Evolutionary conservation across 2,329 filamentous ascomycete genomes (phyloP), one percentile per base, ranked within the genome.

Genomic region (Parascedosporium putredinis): DNA sequence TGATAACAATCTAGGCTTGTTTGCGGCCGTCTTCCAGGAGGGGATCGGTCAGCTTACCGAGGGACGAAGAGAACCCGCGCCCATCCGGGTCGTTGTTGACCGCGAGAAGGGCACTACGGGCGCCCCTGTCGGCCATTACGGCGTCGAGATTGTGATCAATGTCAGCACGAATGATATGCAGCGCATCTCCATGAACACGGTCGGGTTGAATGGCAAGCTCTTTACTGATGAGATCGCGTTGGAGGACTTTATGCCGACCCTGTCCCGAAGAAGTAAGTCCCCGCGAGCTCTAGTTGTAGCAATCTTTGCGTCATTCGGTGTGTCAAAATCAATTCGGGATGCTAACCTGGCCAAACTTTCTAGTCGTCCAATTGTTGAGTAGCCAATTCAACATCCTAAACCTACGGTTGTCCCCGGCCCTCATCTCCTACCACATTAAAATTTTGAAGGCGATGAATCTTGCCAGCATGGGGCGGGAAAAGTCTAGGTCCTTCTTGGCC

Each of bases 401-500:
- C 54, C 68, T 75, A 7, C 66, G 71, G 10, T 67, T 90, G 34
- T 77, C 83, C 1, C 75, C 82, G 3, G 78, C 84, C 0, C 70
- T 95, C 53, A 76, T 95, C 3, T 82, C 82, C 9, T 88, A 86
- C 56, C 86, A 95, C 60, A 81, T 82, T 43, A 88, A 88, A 54
- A 79, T 87, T 2, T 71, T 95, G 24, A 83, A 83, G 29, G 80
- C 81, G 3, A 68, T 95, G 22, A 77, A 76, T 44, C 71, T 86
- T 36, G 71, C 78, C 18, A 67, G 77, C 34, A 71, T 79, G 27
- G 76, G 83, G 36, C 73, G 76, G 0, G 79, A 83, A 59, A 85
- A 79, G 62, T 76, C 79, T 9, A 76, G 76, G 50, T 82, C 81
- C 1, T 86, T 87, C 60, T 75, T 91, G 8, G 81, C 82, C 4